phyloP scores from a whole-genome alignment of 106 monocot species.

The Allium fistulosum region DNA sequence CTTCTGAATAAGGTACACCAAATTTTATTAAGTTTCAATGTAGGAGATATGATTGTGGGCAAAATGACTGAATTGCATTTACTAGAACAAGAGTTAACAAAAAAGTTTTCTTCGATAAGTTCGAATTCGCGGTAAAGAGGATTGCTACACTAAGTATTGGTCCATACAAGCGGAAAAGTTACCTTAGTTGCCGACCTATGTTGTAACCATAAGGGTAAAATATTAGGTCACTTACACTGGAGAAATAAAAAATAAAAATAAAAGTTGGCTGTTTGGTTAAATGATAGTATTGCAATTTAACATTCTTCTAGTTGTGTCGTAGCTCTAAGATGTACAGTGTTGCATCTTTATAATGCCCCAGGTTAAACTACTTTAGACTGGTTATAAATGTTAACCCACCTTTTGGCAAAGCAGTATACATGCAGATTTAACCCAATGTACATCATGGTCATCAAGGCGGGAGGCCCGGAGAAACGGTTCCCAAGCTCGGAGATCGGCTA shows the following conservation, averaged over 20 bases:
- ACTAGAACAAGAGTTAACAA: conserved; percentile 19
- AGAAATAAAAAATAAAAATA: neutral
- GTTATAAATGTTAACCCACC: no score
- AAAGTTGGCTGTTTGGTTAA: neutral
- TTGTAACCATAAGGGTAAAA: conserved; percentile 15
- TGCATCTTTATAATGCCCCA: no score
- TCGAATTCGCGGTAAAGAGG: conserved; percentile 58
- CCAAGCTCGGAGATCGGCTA: no score
- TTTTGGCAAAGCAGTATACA: no score
- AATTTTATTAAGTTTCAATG: neutral
- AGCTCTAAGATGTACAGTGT: no score
- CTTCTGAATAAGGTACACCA: conserved; percentile 27
- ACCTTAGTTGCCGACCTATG: conserved; percentile 71
- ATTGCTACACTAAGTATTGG: conserved; percentile 67
- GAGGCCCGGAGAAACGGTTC: no score
- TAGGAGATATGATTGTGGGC: neutral
- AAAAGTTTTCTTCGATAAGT: conserved; percentile 39
- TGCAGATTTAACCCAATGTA: no score
- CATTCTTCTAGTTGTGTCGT: no score
- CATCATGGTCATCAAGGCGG: no score
- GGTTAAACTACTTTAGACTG: no score
- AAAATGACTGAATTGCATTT: neutral
- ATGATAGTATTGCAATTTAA: no score
- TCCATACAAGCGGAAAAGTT: conserved; percentile 62
- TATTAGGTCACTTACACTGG: neutral